Evolutionary conservation across 1,139 yeast genomes (phyloP).

Genomic region (Suhomyces atakaporum): DNA sequence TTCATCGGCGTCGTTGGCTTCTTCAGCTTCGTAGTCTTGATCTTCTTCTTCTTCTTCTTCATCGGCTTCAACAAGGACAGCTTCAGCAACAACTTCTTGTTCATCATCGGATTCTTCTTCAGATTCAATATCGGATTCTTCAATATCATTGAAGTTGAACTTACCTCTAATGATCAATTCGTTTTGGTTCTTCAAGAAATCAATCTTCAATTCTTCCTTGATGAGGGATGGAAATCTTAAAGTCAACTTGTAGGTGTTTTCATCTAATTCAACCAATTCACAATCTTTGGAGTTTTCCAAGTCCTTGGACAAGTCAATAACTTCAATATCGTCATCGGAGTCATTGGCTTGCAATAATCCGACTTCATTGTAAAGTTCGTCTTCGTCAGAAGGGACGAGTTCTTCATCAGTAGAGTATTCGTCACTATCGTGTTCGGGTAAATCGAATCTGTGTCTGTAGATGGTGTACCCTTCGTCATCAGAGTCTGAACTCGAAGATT

Average conservation of each 20-base stretch:
- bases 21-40: slow-evolving; percentile 13
- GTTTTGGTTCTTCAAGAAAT: slow-evolving; percentile 45
- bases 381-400: slow-evolving; percentile 27
- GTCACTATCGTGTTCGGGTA: slow-evolving; percentile 37
- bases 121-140: slow-evolving; percentile 22
- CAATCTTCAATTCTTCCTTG: slow-evolving; percentile 45
- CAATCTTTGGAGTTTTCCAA: slow-evolving; percentile 49
- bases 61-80: slow-evolving; percentile 10
- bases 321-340: slow-evolving; percentile 38
- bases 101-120: slow-evolving; percentile 17
- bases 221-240: slow-evolving; percentile 48
- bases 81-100: slow-evolving; percentile 11
- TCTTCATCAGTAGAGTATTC: slow-evolving; percentile 45
- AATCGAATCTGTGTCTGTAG: slow-evolving; percentile 44
- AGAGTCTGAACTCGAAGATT: slow-evolving; percentile 27
- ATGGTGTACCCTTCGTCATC: slow-evolving; percentile 47
- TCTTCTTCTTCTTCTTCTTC: slow-evolving; percentile 13
- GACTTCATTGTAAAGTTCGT: slow-evolving; percentile 11
- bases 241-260: slow-evolving; percentile 43
- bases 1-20: slow-evolving; percentile 12
- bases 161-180: slow-evolving; percentile 47
- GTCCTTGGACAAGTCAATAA: slow-evolving; percentile 47
- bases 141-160: slow-evolving; percentile 34
- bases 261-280: slow-evolving; percentile 44
- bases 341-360: slow-evolving; percentile 15